Evolutionary conservation across 257 asterid species (phyloP).

Genomic region (Solanum ahanhuiri): DNA sequence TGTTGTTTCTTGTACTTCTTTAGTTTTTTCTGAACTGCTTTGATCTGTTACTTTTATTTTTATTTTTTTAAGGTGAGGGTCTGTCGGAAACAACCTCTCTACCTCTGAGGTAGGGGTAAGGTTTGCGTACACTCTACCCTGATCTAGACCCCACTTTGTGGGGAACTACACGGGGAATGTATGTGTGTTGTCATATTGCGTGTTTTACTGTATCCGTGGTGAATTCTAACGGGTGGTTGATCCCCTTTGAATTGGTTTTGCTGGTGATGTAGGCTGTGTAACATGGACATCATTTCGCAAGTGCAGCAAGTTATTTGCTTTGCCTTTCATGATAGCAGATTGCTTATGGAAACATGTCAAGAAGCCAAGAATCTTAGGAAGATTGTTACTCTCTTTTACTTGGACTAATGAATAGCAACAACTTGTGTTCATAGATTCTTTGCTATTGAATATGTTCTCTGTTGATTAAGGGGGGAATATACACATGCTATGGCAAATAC

Average conservation of each 20-base stretch:
- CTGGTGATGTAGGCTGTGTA: slow-evolving; percentile 62
- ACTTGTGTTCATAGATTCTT: slow-evolving; percentile 10
- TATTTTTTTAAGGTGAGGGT: background rate
- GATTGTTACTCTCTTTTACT: slow-evolving; percentile 89
- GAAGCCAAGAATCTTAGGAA: slow-evolving; percentile 89
- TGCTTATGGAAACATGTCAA: slow-evolving; percentile 96
- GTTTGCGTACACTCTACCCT: background rate
- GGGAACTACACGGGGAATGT: background rate
- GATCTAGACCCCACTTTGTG: background rate
- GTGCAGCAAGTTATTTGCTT: slow-evolving; percentile 97
- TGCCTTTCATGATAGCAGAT: slow-evolving; percentile 90
- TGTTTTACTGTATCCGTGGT: background rate
- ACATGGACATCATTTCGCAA: slow-evolving; percentile 95
- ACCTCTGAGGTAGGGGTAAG: background rate
- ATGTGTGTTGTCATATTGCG: background rate
- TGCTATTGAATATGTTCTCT: background rate
- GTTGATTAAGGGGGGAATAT: background rate
- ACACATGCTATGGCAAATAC: background rate
- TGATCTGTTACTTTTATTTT: background rate
- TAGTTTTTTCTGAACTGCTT: background rate
- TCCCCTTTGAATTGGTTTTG: background rate
- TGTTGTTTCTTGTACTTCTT: background rate
- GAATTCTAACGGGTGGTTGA: background rate
- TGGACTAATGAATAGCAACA: slow-evolving; percentile 37
- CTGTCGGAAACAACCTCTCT: background rate